Percentiles rank a stretch among this genome's conserved stretches.
Evolutionary conservation across 148 eudicot species (phyloP).

Genomic region (Mesembryanthemum crystallinum): DNA sequence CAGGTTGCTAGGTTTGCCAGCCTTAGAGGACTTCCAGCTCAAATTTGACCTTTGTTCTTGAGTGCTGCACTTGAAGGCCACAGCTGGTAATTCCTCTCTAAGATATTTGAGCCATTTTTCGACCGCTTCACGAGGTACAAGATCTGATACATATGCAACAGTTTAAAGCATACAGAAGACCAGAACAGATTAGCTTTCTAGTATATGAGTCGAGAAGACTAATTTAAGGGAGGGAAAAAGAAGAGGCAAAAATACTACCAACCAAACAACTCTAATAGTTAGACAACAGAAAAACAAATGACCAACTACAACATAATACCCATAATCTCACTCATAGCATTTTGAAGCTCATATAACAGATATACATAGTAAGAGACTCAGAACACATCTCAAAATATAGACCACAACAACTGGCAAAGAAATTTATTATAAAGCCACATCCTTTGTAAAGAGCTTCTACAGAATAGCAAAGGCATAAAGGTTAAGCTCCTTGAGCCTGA

Average conservation of each 20-base stretch:
- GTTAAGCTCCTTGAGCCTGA: background rate
- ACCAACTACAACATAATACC: background rate
- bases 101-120: constrained; percentile 99
- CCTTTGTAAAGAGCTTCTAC: background rate
- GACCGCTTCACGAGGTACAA: constrained; percentile 87
- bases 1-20: constrained; percentile 55
- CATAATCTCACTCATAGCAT: background rate
- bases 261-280: background rate
- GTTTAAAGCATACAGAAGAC: constrained; percentile 4
- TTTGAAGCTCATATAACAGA: constrained; percentile 1
- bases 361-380: background rate
- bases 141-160: constrained; percentile 52
- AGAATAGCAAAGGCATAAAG: background rate
- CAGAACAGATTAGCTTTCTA: background rate
- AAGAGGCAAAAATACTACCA: background rate
- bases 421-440: background rate
- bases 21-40: constrained; percentile 78
- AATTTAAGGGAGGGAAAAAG: background rate
- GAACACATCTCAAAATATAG: constrained; percentile 4
- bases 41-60: constrained; percentile 81
- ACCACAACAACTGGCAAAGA: background rate
- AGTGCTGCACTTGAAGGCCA: constrained; percentile 97
- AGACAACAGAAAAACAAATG: background rate
- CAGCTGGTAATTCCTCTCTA: constrained; percentile 89
- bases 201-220: background rate